Conservation (phyloP, 768 basidiomycete genomes). For the Suillus weaverae region DNA sequence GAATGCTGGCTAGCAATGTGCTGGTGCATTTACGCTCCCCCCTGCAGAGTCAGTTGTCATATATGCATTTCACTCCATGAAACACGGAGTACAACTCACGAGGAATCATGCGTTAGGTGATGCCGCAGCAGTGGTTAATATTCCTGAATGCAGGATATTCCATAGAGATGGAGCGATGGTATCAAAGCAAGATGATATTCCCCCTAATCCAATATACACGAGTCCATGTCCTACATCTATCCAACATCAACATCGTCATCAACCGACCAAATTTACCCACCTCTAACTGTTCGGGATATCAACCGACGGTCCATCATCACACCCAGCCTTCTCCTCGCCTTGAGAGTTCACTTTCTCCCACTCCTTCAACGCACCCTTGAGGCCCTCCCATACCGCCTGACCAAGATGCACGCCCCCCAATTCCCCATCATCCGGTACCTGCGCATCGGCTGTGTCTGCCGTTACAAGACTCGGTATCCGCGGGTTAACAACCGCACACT, state of each 20-base stretch:
- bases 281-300: constrained; percentile 18
- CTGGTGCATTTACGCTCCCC: background rate
- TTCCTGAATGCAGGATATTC: background rate
- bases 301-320: too few species aligned
- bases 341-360: too few species aligned
- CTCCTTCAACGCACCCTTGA: too few species aligned
- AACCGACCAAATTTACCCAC: background rate
- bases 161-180: background rate
- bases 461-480: too few species aligned
- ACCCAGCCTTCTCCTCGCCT: too few species aligned
- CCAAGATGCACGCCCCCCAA: constrained; percentile 68
- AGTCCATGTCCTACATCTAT: background rate
- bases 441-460: too few species aligned
- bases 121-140: background rate
- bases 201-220: background rate
- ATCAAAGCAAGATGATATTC: background rate
- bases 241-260: background rate
- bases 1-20: background rate
- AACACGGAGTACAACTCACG: background rate
- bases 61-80: background rate
- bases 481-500: too few species aligned
- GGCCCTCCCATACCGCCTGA: too few species aligned
- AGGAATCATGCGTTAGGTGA: background rate
- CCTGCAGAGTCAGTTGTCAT: background rate
- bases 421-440: too few species aligned